Base-by-base conservation (phyloP, 192 early-diverging fungal species). In the Coemansia sp. region DNA sequence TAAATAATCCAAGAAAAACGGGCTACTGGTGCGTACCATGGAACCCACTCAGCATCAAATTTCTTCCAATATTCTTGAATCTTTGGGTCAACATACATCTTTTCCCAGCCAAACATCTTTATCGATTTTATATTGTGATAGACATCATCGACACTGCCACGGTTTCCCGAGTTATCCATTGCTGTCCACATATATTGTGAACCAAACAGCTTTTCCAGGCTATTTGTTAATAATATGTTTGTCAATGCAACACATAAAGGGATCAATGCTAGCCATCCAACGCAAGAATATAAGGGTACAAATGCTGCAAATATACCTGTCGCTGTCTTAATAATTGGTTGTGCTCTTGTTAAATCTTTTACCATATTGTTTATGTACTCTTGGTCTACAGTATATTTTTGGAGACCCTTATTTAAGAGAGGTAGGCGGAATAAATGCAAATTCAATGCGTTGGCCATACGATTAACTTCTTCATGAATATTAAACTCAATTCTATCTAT, bases 51-150 rank as follows among this genome's bases (percentile, higher is more conserved):
- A 41, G 49, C 4, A 50, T 53, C 70, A 62, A 17, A 60, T 32
- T 40, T 62, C 23, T 58, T 67, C 35, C 14, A 22, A 23, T 23
- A 59, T 20, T 67, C 20, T 40, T 52, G 29, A 10, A 52, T 53
- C 55, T 59, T 53, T 20, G 65, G 38, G 35, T 64, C 57, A 4
- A 60, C 48, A 56, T 75, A 66, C 20, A 63, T 46, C 15, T 42
- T 43, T 43, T 75, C 74, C 74, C 74, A 75, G 3, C 74, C 74
- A 52, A 66, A 70, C 48, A 70, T 42, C 50, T 75, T 75, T 11
- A 78, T 78, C 3, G 75, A 59, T 33, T 67, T 72, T 19, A 73
- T 73, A 10, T 49, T 56, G 20, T 48, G 36, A 41, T 68, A 78
- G 9, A 78, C 52, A n/a, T 78, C 63, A 40, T 52, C 53, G 13